Evolutionary conservation across 2,329 filamentous ascomycete species (phyloP).

Genomic region (Anthostomella pinea): DNA sequence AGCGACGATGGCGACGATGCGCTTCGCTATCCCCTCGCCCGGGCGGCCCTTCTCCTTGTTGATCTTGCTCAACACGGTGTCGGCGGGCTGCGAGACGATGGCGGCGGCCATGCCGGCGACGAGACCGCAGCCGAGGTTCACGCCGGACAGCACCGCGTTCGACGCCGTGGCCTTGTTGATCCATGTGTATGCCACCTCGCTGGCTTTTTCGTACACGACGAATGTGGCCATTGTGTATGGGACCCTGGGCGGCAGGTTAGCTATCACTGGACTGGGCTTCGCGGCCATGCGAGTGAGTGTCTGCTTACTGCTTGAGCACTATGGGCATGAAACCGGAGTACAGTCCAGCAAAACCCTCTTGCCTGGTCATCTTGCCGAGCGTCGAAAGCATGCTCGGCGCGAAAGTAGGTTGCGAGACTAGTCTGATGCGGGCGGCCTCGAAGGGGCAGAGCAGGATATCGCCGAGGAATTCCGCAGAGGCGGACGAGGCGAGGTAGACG

Average conservation of each 20-base stretch:
- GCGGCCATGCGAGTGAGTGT: too few species aligned
- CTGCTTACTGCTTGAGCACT: conserved; percentile 26
- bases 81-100: conserved; percentile 27
- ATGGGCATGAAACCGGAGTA: conserved; percentile 27
- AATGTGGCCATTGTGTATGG: conserved; percentile 28
- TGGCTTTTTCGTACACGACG: conserved; percentile 24
- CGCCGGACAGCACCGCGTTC: conserved; percentile 14
- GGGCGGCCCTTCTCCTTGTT: conserved; percentile 24
- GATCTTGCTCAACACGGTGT: conserved; percentile 28
- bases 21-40: conserved; percentile 21
- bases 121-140: conserved; percentile 25
- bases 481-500: conserved; percentile 24
- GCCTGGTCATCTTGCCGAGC: conserved; percentile 18
- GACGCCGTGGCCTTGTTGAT: conserved; percentile 23
- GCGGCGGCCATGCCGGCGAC: conserved; percentile 26
- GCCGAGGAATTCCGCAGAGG: conserved; percentile 24
- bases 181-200: conserved; percentile 19
- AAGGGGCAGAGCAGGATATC: conserved; percentile 26
- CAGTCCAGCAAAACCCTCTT: conserved; percentile 24
- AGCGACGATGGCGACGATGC: conserved; percentile 23
- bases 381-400: conserved; percentile 19
- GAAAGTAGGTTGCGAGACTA: conserved; percentile 25
- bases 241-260: conserved; percentile 16
- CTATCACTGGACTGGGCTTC: too few species aligned
- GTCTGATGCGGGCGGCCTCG: conserved; percentile 25